phyloP scores from a whole-genome alignment of 2,329 filamentous ascomycete species.

The Davidsoniella australis region DNA sequence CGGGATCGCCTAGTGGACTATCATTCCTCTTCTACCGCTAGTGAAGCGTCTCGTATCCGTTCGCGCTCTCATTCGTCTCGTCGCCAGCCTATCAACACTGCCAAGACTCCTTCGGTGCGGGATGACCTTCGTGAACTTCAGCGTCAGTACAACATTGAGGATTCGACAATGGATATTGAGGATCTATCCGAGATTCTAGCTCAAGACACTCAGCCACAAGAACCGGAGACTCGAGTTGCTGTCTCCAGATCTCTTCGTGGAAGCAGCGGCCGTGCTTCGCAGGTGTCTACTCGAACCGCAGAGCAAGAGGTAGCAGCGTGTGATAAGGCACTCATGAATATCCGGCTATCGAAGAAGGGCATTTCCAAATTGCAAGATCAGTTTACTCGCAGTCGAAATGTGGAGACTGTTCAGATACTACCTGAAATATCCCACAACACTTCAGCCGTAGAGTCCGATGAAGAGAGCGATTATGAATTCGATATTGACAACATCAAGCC shows the following conservation, averaged over 20 bases:
- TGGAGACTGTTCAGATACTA: background rate
- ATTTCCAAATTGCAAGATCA: background rate
- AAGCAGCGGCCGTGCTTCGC: background rate
- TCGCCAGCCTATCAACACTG: slow-evolving; percentile 34
- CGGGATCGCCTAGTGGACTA: too few relatives aligned
- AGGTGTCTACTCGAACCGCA: background rate
- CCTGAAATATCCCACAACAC: slow-evolving; percentile 11
- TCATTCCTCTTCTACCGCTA: background rate
- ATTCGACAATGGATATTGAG: slow-evolving; percentile 36
- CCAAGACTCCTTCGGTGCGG: slow-evolving; percentile 34
- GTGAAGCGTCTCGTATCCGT: background rate
- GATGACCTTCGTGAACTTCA: slow-evolving; percentile 39
- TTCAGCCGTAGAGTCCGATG: slow-evolving; percentile 17
- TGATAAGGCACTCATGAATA: slow-evolving; percentile 5
- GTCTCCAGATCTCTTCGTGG: slow-evolving; percentile 1
- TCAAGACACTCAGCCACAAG: background rate
- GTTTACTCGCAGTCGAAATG: background rate
- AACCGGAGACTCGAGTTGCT: slow-evolving; percentile 1
- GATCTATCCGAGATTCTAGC: slow-evolving; percentile 34
- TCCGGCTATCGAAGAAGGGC: slow-evolving; percentile 1
- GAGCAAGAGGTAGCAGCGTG: slow-evolving; percentile 8
- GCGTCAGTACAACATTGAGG: slow-evolving; percentile 35
- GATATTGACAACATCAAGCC: slow-evolving; percentile 21
- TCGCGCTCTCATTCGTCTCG: slow-evolving; percentile 16
- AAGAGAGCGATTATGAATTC: background rate